Evolutionary conservation across 2,329 filamentous ascomycete genomes (phyloP), one percentile per base, ranked within the genome.

Genomic region (Dactylonectria estremocensis): DNA sequence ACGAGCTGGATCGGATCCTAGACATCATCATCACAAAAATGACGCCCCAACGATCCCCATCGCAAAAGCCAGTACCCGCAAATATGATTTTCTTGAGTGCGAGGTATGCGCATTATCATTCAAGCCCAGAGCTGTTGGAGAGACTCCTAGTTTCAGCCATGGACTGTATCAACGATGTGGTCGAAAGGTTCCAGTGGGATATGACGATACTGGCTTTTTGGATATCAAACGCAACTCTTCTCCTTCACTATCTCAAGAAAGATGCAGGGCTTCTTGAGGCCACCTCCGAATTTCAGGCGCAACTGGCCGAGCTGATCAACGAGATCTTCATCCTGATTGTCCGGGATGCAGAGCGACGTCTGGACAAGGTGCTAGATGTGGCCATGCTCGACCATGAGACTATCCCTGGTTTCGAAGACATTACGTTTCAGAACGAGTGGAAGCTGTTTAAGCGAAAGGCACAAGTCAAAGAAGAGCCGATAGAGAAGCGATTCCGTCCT

Each of bases 151-250:
- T 93, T 28, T 92, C 92, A 40, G 94, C 96, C 43, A 97, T 97
- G 88, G 94, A 97, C 77, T 96, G 95, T 81, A 98, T 99, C 76
- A 98, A 98, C 78, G 92, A 95, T 66, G 94, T 98, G 33, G 95
- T 99, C n/a, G 96, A 98, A 81, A 89, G 89, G 68, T 91, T 95
- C 77, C 96, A 99, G 78, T 98, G 96, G 96, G 96, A 99, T 78
- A 99, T 99, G 96, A 99, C 96, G 0, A 97, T 99, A 72, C 85
- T 99, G 43, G 96, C 96, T 2, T 99, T 99, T 78, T 99, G 96
- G 96, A 95, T 98, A 77, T 98, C 96, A 1, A 99, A 99, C 80
- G 95, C 94, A 9, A 99, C 96, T 0, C 84, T 99, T 45, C 84
- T 99, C n/a, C 85, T 98, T 60, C 95, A 99, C 80, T 99, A 99